Percentiles rank a stretch among this genome's conserved stretches.
These are phyloP conservation scores for Neonectria faginata DNA, from an alignment of 2,329 filamentous ascomycete species.

Conservation along the genomic window DNA sequence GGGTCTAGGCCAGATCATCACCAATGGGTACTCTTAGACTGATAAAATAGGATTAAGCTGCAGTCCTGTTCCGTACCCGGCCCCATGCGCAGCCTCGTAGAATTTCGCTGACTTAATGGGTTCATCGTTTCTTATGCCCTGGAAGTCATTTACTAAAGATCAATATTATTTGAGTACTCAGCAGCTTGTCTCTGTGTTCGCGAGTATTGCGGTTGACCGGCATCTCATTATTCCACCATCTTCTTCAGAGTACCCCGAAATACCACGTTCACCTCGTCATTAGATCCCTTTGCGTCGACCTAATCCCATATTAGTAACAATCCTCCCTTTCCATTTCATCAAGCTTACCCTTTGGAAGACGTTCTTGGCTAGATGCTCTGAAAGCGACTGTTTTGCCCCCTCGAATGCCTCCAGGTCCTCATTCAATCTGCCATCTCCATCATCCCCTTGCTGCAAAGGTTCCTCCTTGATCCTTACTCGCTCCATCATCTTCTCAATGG, in stretches of 20 bases:
- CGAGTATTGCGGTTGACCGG: not conserved
- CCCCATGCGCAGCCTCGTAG: not conserved
- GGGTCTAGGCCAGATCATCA: no score
- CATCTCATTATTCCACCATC: not conserved
- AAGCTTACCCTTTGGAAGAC: conserved; percentile 17
- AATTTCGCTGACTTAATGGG: not conserved
- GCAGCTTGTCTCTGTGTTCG: not conserved
- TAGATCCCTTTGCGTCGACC: conserved; percentile 1
- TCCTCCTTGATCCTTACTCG: conserved; percentile 1
- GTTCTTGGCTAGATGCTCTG: conserved; percentile 26
- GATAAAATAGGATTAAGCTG: no score
- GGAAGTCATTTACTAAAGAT: not conserved
- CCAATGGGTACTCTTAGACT: no score
- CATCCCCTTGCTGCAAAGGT: not conserved
- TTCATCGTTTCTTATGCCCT: not conserved
- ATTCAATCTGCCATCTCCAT: no score
- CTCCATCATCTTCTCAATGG: conserved; percentile 8
- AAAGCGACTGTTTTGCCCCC: conserved; percentile 4
- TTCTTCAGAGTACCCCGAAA: conserved; percentile 12
- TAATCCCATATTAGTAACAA: not conserved
- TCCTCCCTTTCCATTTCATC: not conserved
- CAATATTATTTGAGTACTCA: not conserved
- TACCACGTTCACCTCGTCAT: not conserved
- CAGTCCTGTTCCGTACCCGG: no score
- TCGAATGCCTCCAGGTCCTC: conserved; percentile 6